Percentiles rank a stretch among this genome's conserved stretches.
phyloP scores from a whole-genome alignment of 208 protist species.

The Borovskyia barvae region DNA sequence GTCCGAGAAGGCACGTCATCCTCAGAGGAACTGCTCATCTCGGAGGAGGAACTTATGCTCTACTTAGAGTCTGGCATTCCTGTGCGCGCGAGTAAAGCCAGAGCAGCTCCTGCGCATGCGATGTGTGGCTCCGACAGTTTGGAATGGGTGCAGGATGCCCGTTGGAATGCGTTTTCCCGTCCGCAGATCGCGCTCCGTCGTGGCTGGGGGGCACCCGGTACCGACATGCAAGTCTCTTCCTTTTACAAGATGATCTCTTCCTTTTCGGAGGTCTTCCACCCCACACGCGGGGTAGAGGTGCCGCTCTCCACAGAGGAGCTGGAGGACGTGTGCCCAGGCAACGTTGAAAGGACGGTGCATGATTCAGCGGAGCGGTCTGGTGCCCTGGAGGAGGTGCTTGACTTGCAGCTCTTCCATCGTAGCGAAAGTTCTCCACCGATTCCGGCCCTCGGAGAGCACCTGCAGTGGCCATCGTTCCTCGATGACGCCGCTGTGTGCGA shows the following conservation, averaged over 20 bases:
- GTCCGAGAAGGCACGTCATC: neutral
- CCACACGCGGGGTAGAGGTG: constrained; percentile 29
- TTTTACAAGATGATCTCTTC: constrained; percentile 77
- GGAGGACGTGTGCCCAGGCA: neutral
- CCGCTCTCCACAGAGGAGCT: constrained; percentile 13
- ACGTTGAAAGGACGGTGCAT: constrained; percentile 12
- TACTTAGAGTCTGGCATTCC: constrained; percentile 70
- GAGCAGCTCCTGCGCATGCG: constrained; percentile 31
- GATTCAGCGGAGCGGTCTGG: too few species aligned
- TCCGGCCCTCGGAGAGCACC: constrained; percentile 49
- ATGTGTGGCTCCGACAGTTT: constrained; percentile 43
- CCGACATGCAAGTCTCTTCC: constrained; percentile 55
- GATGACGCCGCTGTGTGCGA: constrained; percentile 79
- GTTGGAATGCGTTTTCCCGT: constrained; percentile 67
- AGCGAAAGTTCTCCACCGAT: constrained; percentile 44
- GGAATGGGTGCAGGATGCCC: constrained; percentile 41
- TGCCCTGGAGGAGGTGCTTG: constrained; percentile 52
- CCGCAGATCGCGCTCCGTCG: constrained; percentile 80
- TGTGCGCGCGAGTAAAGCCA: constrained; percentile 26
- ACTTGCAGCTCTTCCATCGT: constrained; percentile 90
- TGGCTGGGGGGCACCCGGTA: constrained; percentile 81
- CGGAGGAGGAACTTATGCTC: constrained; percentile 43
- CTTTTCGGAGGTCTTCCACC: constrained; percentile 79
- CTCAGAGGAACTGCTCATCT: constrained; percentile 9
- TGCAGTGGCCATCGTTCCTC: constrained; percentile 79